A percentile compares a stretch with the other conserved stretches of the same genome.
These are phyloP conservation scores for Zoysia pacifica DNA, from an alignment of 176 grass and related monocot species.

Conservation along the genomic window DNA sequence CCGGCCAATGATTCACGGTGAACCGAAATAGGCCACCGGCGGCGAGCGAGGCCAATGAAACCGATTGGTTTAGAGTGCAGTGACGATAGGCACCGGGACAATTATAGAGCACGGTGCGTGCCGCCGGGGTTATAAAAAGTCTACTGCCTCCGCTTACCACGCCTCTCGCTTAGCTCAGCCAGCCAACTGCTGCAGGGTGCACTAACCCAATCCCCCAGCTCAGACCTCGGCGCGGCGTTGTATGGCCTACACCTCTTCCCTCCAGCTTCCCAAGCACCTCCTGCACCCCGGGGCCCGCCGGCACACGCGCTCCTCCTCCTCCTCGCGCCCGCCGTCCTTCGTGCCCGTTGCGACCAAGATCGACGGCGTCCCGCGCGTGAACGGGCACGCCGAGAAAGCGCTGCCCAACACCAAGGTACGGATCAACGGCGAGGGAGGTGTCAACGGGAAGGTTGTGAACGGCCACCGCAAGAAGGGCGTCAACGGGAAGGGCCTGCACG, in stretches of 20 bases:
- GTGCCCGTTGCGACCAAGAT: slow-evolving; percentile 33
- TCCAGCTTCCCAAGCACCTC: slow-evolving; percentile 59
- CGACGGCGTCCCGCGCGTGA: slow-evolving; percentile 40
- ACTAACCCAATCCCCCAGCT: not conserved
- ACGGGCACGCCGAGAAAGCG: slow-evolving; percentile 27
- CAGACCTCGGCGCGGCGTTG: slow-evolving; percentile 10
- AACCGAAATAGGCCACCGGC: too few relatives aligned
- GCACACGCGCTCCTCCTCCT: not conserved
- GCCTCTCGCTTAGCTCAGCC: not conserved
- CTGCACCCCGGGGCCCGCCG: slow-evolving; percentile 37
- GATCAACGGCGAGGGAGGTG: slow-evolving; percentile 35
- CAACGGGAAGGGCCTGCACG: too few relatives aligned
- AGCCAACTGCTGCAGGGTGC: not conserved
- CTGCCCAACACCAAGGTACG: slow-evolving; percentile 19
- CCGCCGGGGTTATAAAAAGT: not conserved
- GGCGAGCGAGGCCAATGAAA: not conserved
- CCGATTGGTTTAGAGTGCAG: not conserved
- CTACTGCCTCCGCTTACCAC: too few relatives aligned
- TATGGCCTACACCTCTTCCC: slow-evolving; percentile 75
- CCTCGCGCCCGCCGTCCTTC: slow-evolving; percentile 7
- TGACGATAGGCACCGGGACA: not conserved
- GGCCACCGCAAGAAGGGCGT: slow-evolving; percentile 28
- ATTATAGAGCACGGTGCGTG: not conserved
- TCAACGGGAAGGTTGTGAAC: slow-evolving; percentile 26
- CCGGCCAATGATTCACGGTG: not conserved